Percentiles rank a stretch among this genome's conserved stretches.
Evolutionary conservation across 352 stramenopile genomes (phyloP).

Genomic region (Thraustotheca clavata): DNA sequence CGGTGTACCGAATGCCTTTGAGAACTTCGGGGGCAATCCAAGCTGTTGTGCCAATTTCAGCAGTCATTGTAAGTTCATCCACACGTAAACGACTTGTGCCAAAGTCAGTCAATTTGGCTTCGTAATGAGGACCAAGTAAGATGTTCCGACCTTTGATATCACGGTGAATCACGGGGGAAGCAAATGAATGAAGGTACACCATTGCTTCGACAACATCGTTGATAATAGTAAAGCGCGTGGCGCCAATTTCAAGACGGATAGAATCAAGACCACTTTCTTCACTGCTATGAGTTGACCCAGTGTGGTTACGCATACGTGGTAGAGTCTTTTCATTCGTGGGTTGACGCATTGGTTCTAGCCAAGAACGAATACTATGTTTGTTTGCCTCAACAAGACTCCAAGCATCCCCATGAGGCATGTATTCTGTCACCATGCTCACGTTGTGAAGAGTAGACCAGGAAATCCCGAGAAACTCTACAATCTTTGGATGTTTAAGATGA

Average conservation of each 20-base stretch:
- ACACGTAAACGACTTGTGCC: conserved; percentile 33
- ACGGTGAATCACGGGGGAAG: conserved; percentile 31
- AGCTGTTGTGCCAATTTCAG: conserved; percentile 11
- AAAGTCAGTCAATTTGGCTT: conserved; percentile 53
- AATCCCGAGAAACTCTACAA: conserved; percentile 40
- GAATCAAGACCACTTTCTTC: neutral
- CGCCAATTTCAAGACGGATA: neutral
- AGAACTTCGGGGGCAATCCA: conserved; percentile 26
- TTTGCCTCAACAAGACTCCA: conserved; percentile 31
- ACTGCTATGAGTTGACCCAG: neutral
- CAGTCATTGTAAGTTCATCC: conserved; percentile 18
- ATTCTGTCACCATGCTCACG: conserved; percentile 43
- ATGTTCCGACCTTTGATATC: conserved; percentile 50
- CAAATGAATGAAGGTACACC: conserved; percentile 13
- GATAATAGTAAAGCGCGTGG: conserved; percentile 4
- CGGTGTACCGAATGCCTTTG: conserved; percentile 28
- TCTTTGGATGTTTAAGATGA: conserved; percentile 40
- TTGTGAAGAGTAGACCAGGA: conserved; percentile 40
- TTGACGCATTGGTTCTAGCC: neutral
- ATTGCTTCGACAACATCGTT: conserved; percentile 15
- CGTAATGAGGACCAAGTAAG: conserved; percentile 31
- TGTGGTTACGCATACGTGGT: neutral
- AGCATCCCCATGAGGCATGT: conserved; percentile 40
- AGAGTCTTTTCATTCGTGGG: neutral
- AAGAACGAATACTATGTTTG: conserved; percentile 7